These are phyloP conservation scores for Ganoderma boninense DNA, from an alignment of 1,284 basidiomycete genomes.

Conservation along the genomic window DNA sequence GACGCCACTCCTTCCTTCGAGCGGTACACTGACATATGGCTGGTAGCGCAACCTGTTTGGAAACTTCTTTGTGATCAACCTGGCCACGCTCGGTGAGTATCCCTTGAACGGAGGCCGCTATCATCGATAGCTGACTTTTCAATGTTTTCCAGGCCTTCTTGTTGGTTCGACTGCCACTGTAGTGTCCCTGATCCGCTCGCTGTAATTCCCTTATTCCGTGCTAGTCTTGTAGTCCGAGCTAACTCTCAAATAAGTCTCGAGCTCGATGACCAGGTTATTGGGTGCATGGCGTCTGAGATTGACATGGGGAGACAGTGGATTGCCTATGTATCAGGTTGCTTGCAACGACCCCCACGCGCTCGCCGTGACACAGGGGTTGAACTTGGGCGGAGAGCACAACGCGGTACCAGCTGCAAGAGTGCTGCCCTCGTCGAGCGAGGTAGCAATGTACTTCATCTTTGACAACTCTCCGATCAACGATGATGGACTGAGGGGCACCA, in stretches of 20 bases:
- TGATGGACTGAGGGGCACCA: not conserved
- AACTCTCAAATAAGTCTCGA: too few relatives aligned
- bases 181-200: constrained; percentile 14
- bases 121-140: not conserved
- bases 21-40: not conserved
- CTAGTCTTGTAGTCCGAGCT: too few relatives aligned
- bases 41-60: constrained; percentile 35
- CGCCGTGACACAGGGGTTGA: too few relatives aligned
- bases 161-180: constrained; percentile 25
- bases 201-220: not conserved
- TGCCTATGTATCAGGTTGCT: too few relatives aligned
- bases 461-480: not conserved
- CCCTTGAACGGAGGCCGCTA: not conserved
- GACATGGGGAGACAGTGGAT: too few relatives aligned
- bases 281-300: too few relatives aligned
- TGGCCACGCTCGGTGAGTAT: constrained; percentile 31
- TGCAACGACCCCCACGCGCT: too few relatives aligned
- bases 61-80: not conserved
- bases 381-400: too few relatives aligned
- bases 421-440: not conserved
- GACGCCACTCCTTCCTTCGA: not conserved
- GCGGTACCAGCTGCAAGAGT: too few relatives aligned
- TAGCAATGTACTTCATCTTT: not conserved
- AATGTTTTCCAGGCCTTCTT: constrained; percentile 28
- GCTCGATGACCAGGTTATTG: too few relatives aligned